Evolutionary conservation across 257 asterid genomes (phyloP).

Genomic region (Primulina tabacum): DNA sequence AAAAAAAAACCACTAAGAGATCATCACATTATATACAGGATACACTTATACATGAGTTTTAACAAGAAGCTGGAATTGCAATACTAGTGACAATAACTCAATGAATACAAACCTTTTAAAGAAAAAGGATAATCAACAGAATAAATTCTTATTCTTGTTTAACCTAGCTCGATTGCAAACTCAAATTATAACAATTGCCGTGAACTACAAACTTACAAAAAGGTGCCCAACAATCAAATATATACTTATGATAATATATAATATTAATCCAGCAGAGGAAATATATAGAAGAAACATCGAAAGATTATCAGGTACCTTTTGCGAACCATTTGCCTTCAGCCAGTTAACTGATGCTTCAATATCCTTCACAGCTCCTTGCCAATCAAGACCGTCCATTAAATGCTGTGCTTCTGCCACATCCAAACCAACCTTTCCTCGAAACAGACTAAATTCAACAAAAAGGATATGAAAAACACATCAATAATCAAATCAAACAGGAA

Average conservation of each 20-base stretch:
- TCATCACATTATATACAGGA: neutral
- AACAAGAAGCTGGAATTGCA: too few species aligned
- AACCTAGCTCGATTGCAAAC: constrained; percentile 4
- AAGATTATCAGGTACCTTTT: constrained; percentile 49
- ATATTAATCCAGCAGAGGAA: neutral
- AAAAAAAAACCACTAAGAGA: neutral
- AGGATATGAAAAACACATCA: constrained; percentile 9
- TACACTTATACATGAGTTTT: too few species aligned
- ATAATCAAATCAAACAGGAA: neutral
- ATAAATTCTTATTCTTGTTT: neutral
- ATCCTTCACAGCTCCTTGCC: constrained; percentile 94
- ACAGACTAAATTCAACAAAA: constrained; percentile 49
- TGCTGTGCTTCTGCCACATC: constrained; percentile 98
- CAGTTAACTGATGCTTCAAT: constrained; percentile 90
- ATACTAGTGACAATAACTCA: too few species aligned
- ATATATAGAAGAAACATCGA: neutral
- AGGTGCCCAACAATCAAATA: neutral
- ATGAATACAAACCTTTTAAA: neutral
- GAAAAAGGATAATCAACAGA: neutral
- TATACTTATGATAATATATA: neutral
- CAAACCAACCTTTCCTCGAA: constrained; percentile 92
- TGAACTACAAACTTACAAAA: constrained; percentile 14
- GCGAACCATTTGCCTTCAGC: constrained; percentile 89
- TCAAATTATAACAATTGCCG: constrained; percentile 8
- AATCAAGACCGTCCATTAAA: constrained; percentile 92